These are phyloP conservation scores for Parathielavia appendiculata DNA, from an alignment of 495 filamentous ascomycete genomes.

Conservation along the genomic window DNA sequence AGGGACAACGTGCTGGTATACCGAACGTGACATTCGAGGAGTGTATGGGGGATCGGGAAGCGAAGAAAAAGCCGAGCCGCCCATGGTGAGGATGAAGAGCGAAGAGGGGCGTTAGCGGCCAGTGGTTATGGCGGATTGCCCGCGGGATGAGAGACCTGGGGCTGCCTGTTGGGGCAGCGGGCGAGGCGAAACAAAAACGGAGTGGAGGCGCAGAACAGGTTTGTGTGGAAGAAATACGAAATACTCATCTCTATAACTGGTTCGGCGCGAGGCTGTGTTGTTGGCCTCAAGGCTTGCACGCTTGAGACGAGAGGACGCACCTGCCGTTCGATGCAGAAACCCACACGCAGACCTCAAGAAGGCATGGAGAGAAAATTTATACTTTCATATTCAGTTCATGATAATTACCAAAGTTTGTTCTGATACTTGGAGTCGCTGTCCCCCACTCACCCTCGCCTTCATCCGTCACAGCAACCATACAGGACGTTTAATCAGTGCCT, in stretches of 20 bases:
- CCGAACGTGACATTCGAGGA: slow-evolving; percentile 50
- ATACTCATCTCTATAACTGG: neutral
- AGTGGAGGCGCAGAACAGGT: neutral
- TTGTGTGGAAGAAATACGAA: neutral
- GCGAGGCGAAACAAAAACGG: neutral
- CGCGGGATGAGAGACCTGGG: neutral
- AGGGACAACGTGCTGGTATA: slow-evolving; percentile 44
- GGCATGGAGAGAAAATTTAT: neutral
- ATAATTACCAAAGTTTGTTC: no score
- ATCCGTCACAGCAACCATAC: no score
- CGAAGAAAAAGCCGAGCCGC: slow-evolving; percentile 51
- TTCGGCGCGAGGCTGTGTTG: neutral
- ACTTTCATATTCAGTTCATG: no score
- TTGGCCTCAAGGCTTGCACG: neutral
- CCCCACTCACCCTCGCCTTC: no score
- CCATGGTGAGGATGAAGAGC: slow-evolving; percentile 40
- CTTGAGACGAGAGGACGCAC: neutral
- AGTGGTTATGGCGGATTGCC: neutral
- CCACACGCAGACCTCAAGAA: neutral
- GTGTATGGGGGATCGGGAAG: slow-evolving; percentile 43
- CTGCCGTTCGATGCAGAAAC: neutral
- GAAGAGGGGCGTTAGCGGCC: neutral
- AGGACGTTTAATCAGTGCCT: no score
- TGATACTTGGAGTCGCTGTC: no score
- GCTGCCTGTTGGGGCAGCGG: no score